Conservation (phyloP, 768 basidiomycete species). For the Boletus subparvulus region DNA sequence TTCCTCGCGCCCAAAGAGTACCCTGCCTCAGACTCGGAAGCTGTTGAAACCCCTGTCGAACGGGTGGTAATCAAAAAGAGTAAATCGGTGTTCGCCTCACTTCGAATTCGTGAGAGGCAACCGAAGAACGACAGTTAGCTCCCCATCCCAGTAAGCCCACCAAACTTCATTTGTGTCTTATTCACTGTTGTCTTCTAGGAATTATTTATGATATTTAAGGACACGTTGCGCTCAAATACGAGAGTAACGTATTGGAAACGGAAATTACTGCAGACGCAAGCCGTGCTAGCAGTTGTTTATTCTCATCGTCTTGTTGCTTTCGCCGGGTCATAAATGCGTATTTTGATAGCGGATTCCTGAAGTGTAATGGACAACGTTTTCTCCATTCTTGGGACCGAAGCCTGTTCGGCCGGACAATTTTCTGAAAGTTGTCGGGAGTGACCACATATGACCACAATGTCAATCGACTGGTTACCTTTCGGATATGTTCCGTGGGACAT, state of each 20-base stretch:
- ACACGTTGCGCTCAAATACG: background rate
- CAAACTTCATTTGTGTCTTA: background rate
- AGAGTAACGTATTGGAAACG: background rate
- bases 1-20: constrained; percentile 56
- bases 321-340: background rate
- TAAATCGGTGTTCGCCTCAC: constrained; percentile 26
- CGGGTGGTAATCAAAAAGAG: constrained; percentile 18
- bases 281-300: background rate
- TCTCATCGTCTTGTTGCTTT: background rate
- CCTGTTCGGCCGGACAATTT: background rate
- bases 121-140: constrained; percentile 1
- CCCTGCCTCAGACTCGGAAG: constrained; percentile 21
- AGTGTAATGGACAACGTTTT: background rate
- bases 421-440: constrained; percentile 1
- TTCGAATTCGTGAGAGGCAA: constrained; percentile 18
- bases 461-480: background rate
- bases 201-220: background rate
- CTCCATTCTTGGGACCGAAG: background rate
- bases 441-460: background rate
- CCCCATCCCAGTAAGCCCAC: background rate
- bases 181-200: background rate
- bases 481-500: background rate
- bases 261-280: background rate
- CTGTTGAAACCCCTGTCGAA: background rate
- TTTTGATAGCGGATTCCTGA: background rate